Evolutionary conservation across 192 early-diverging fungal species (phyloP).

Genomic region (Podila epicladia): DNA sequence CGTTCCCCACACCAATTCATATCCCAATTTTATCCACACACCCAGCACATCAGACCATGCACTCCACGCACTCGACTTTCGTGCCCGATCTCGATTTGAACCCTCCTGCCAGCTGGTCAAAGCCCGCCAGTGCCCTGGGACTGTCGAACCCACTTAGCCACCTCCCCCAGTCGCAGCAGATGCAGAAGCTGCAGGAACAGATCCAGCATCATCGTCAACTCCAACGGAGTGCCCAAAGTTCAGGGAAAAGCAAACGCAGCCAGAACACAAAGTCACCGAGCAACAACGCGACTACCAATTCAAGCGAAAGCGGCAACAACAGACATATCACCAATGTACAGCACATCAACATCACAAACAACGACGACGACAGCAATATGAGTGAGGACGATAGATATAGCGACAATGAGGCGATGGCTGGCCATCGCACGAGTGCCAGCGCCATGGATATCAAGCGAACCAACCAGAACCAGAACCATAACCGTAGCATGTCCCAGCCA

Average conservation of each 20-base stretch:
- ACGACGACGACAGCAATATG: constrained; percentile 36
- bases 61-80: constrained; percentile 12
- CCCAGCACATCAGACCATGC: constrained; percentile 3
- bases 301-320: not conserved
- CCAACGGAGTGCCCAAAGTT: constrained; percentile 7
- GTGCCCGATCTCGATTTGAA: constrained; percentile 35
- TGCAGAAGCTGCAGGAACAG: constrained; percentile 34
- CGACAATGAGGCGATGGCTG: not conserved
- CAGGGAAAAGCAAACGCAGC: not conserved
- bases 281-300: not conserved
- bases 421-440: constrained; percentile 9
- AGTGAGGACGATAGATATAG: constrained; percentile 2
- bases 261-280: not conserved
- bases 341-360: constrained; percentile 37
- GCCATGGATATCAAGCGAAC: constrained; percentile 35
- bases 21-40: not conserved
- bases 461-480: constrained; percentile 12
- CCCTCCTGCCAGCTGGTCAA: constrained; percentile 35
- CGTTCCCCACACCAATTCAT: not conserved
- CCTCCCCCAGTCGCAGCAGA: constrained; percentile 34
- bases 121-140: constrained; percentile 38
- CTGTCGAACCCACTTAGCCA: constrained; percentile 35
- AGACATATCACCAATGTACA: constrained; percentile 12
- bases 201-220: constrained; percentile 38
- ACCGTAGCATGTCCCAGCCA: constrained; percentile 15